Percentiles rank a stretch among this genome's conserved stretches.
These are phyloP conservation scores for Ambrosia trifida DNA, from an alignment of 129 eudicot species.

Conservation along the genomic window DNA sequence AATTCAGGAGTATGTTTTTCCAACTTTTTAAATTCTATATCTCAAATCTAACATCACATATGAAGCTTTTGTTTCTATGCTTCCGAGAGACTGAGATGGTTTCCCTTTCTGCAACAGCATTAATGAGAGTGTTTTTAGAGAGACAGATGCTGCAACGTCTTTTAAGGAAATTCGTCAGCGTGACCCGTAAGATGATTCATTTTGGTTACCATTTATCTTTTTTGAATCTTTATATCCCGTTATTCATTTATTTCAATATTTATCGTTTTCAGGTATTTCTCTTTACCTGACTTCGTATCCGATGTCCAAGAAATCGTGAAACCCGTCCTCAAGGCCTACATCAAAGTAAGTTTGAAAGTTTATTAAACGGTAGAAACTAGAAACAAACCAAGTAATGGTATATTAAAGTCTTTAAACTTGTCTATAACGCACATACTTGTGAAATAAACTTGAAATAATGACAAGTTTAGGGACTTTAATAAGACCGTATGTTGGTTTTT, in stretches of 20 bases:
- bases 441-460: no score
- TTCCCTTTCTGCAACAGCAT: constrained; percentile 43
- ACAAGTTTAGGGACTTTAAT: no score
- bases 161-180: constrained; percentile 93
- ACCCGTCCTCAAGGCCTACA: constrained; percentile 81
- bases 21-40: constrained; percentile 2
- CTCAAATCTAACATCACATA: neutral
- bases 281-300: constrained; percentile 83
- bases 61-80: constrained; percentile 1
- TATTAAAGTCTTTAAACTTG: no score
- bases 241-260: constrained; percentile 14
- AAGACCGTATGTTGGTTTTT: no score
- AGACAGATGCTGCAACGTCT: constrained; percentile 79
- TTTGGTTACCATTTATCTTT: neutral
- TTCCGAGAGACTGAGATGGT: constrained; percentile 1
- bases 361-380: neutral
- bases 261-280: constrained; percentile 54
- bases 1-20: constrained; percentile 73
- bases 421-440: no score
- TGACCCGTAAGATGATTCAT: constrained; percentile 71
- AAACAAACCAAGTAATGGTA: no score
- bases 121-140: constrained; percentile 81
- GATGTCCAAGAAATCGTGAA: constrained; percentile 86
- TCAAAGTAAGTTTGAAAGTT: constrained; percentile 56
- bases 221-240: neutral